Conservation (phyloP, 1,284 basidiomycete genomes). For the Nidula niveotomentosa region DNA sequence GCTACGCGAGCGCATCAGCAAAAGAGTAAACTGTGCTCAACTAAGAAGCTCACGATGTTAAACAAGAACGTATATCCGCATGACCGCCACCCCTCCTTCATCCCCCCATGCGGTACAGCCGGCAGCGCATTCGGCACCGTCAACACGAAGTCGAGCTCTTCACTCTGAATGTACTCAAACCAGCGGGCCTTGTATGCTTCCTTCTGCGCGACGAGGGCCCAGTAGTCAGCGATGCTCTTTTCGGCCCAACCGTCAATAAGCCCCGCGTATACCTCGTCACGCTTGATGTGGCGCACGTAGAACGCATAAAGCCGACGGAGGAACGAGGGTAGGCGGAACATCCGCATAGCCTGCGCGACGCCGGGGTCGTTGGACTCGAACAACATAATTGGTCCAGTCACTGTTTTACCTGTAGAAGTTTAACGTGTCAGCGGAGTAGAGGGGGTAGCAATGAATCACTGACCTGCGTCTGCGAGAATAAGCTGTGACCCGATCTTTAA, state of each 20-base stretch:
- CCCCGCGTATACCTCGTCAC: constrained; percentile 51
- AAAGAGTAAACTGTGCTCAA: constrained; percentile 41
- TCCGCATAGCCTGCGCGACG: constrained; percentile 26
- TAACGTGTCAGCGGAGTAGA: too few species aligned
- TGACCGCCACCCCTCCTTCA: constrained; percentile 49
- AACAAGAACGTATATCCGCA: constrained; percentile 48
- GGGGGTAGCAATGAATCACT: constrained; percentile 2
- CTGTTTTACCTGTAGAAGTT: constrained; percentile 28
- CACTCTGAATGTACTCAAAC: constrained; percentile 55
- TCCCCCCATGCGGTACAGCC: constrained; percentile 48
- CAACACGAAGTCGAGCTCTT: constrained; percentile 57
- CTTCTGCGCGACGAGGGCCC: constrained; percentile 48
- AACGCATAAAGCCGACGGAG: constrained; percentile 43
- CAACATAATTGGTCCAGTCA: constrained; percentile 27
- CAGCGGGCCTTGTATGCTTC: constrained; percentile 59
- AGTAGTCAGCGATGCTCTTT: constrained; percentile 56
- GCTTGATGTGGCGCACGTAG: constrained; percentile 38
- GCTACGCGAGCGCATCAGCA: constrained; percentile 15
- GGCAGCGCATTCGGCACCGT: constrained; percentile 62
- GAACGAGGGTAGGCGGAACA: constrained; percentile 40
- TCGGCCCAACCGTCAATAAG: constrained; percentile 50
- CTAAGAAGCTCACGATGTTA: constrained; percentile 63
- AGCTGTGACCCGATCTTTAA: constrained; percentile 45
- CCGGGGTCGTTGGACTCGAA: constrained; percentile 48
- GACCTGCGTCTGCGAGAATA: constrained; percentile 47